Base-by-base conservation (phyloP, 2,329 filamentous ascomycete genomes). In the Venturia aucupariae region DNA sequence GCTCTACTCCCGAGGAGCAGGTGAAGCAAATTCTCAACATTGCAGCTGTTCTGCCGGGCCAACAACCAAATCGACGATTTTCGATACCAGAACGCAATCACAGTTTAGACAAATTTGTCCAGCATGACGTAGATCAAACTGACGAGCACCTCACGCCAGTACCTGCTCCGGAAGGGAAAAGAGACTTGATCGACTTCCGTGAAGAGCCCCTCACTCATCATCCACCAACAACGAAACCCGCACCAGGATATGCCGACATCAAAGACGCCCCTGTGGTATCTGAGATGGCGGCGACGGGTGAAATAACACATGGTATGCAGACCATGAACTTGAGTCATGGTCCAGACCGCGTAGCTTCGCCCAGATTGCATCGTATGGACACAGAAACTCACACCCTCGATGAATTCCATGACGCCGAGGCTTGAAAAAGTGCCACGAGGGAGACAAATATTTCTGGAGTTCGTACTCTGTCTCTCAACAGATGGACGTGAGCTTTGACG, bases 21-120 rank as follows among this genome's bases (percentile, higher is more conserved):
- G 82, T 84, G 5, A 83, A 95, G 71, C 93, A 97, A 74, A 92
- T 97, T 64, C 81, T 95, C 70, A 82, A 89, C 30, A 92, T 97
- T 66, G 89, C 90, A 62, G 91, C 94, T 1, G 89, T 99, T 66
- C 73, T 97, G 32, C 84, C 85, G 46, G 92, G 91, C 39, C 91
- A 96, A 74, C 84, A 82, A 69, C 74, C 79, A 30, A 76, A 78
- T 51, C 76, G 81, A 64, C 70, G 71, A 78, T 81, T 73, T 83
- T 83, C 69, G 32, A 64, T 70, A 22, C 65, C 68, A 7, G 51
- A n/a, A 66, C 70, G 42, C 62, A 66, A 44, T 59, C 61, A 27
- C 51, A 46, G 42, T 38, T 24, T 42, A 62, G 32, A 38, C 13
- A 41, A 59, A 59, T n/a, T 44, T n/a, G 32, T 24, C 2, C 27